Evolutionary conservation across 768 basidiomycete genomes (phyloP), one percentile per base, ranked within the genome.

Genomic region (Serendipita vermifera): DNA sequence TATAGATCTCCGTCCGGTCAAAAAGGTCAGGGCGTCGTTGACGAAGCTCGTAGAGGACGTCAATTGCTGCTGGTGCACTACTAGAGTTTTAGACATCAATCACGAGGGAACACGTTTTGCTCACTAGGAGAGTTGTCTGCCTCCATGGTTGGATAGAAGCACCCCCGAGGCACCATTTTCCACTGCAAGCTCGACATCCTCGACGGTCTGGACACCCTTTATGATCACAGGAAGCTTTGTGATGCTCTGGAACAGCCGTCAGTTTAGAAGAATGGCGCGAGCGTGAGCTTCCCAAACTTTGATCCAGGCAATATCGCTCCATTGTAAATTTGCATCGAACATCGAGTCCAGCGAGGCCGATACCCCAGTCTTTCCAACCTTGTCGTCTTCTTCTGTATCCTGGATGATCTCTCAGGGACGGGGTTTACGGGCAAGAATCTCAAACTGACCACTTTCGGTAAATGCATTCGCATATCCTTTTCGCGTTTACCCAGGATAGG

Each of bases 61-160:
- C 85, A 29, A 93, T 65, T 0, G 87, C 80, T 5, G 89, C 84
- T 56, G 88, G 70, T 1, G 89, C 77, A 62, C 87, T 87, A 51
- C n/a, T 14, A 22, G 4, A 27, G 55, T 32, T 22, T 9, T 46
- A 31, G 29, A 9, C 38, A 24, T 20, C 54, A 54, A 15, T 5
- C 20, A 20, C 22, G 35, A 13, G n/a, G 32, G 29, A 17, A 11
- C 20, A 17, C 6, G 17, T 20, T 26, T 7, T 17, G 57, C 63
- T 58, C 31, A 65, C 63, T 58, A 64, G 48, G 91, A 87, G 54
- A 92, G 70, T 67, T 92, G 87, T 26, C 90, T 63, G 77, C 73
- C 72, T 27, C 70, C 69, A 56, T 70, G 68, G 48, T 73, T 73
- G 1, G 70, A 71, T 3, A 74, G 59, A 17, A 72, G 70, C 6